Evolutionary conservation across 768 basidiomycete genomes (phyloP), one percentile per base, ranked within the genome.

Genomic region (Mycena capillaripes): DNA sequence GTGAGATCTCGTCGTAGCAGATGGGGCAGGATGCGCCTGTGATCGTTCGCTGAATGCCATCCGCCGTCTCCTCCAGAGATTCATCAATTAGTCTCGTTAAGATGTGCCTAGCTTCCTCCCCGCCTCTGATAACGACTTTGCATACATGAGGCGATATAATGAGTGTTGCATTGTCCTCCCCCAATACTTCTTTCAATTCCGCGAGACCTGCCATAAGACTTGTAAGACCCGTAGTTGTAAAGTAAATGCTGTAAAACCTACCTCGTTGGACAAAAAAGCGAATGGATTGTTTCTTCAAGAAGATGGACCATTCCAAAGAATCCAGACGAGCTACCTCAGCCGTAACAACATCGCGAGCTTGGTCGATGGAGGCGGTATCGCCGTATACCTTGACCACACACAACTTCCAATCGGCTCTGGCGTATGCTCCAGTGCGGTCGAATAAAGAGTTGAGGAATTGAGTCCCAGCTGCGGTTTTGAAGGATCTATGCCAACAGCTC

Each of bases 191-290:
- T 66, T 85, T 86, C 72, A 93, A 73, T 36, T 83, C 81, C 34
- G 84, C 80, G 21, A 92, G n/a, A n/a, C n/a, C n/a, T n/a, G n/a
- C n/a, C n/a, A n/a, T n/a, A n/a, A n/a, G n/a, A n/a, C n/a, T n/a
- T n/a, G n/a, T n/a, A n/a, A n/a, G n/a, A n/a, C n/a, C n/a, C n/a
- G n/a, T n/a, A n/a, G n/a, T n/a, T n/a, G n/a, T n/a, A n/a, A n/a
- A n/a, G n/a, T n/a, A n/a, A n/a, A n/a, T n/a, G n/a, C n/a, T n/a
- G n/a, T n/a, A n/a, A n/a, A n/a, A n/a, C n/a, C n/a, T 76, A 9
- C 89, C 91, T 57, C 82, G 83, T 44, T 83, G 82, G 11, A 89
- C 80, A 63, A 92, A 90, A 76, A 85, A 89, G 1, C 88, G 81
- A 5, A 90, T 79, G 1, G 84, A 83, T 17, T 81, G 72, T 40